Conservation (phyloP, 345 rosid genomes). For the Gossypium raimondii region DNA sequence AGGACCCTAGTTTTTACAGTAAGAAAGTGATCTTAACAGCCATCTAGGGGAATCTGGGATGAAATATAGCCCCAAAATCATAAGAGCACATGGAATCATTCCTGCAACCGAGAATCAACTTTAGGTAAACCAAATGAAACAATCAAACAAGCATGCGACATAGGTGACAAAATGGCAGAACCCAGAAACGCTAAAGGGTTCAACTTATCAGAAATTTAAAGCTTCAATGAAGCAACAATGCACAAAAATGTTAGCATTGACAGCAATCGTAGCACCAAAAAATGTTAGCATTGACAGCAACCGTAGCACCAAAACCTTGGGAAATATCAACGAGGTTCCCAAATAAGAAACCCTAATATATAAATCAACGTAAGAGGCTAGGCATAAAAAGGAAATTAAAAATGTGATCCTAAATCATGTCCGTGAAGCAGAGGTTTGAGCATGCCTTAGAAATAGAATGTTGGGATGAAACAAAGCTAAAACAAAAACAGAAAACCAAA, state of each 20-base stretch:
- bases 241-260: constrained; percentile 3
- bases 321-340: constrained; percentile 10
- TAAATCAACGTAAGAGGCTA: not conserved
- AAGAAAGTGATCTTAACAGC: too few relatives aligned
- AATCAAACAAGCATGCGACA: constrained; percentile 5
- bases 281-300: not conserved
- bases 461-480: constrained; percentile 30
- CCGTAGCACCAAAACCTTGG: not conserved
- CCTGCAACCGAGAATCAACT: too few relatives aligned
- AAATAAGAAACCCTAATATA: constrained; percentile 4
- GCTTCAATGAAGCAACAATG: constrained; percentile 34
- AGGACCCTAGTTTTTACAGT: too few relatives aligned
- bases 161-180: constrained; percentile 14
- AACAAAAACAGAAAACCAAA: not conserved
- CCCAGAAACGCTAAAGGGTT: constrained; percentile 23
- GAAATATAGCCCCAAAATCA: too few relatives aligned
- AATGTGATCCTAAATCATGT: not conserved
- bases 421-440: constrained; percentile 52
- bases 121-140: too few relatives aligned
- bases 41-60: too few relatives aligned
- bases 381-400: not conserved
- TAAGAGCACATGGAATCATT: too few relatives aligned
- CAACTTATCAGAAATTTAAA: constrained; percentile 29
- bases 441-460: constrained; percentile 90
- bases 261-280: not conserved